Conservation (phyloP, 2,329 filamentous ascomycete species). For the Nemania abortiva region DNA sequence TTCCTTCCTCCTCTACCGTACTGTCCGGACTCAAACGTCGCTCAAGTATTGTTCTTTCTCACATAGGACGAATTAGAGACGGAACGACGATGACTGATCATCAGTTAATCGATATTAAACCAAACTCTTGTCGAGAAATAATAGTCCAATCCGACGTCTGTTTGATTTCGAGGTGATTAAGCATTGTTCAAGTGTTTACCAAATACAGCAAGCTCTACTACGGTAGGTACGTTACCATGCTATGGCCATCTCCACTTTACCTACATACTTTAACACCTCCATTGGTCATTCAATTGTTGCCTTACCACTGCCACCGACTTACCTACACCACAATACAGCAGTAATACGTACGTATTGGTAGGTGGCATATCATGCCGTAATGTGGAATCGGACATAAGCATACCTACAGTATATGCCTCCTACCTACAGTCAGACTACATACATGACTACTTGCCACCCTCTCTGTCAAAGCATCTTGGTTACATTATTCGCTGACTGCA, state of each 20-base stretch:
- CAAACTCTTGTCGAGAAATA: no score
- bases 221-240: no score
- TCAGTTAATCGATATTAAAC: no score
- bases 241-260: neutral
- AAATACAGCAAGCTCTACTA: no score
- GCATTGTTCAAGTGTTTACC: no score
- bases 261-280: constrained; percentile 14
- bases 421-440: constrained; percentile 18
- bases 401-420: neutral
- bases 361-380: neutral
- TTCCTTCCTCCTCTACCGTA: neutral
- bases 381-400: constrained; percentile 10
- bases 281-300: constrained; percentile 13
- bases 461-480: constrained; percentile 9
- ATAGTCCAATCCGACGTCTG: no score
- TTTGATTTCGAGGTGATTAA: no score
- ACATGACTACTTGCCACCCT: neutral
- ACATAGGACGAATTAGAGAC: no score
- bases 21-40: no score
- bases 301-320: neutral
- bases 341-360: no score
- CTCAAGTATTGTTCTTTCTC: no score
- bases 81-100: no score
- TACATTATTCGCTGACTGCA: constrained; percentile 39
- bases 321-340: neutral